Evolutionary conservation across 495 filamentous ascomycete species (phyloP), one percentile per base, ranked within the genome.

Genomic region (Glutinoglossum americanum): DNA sequence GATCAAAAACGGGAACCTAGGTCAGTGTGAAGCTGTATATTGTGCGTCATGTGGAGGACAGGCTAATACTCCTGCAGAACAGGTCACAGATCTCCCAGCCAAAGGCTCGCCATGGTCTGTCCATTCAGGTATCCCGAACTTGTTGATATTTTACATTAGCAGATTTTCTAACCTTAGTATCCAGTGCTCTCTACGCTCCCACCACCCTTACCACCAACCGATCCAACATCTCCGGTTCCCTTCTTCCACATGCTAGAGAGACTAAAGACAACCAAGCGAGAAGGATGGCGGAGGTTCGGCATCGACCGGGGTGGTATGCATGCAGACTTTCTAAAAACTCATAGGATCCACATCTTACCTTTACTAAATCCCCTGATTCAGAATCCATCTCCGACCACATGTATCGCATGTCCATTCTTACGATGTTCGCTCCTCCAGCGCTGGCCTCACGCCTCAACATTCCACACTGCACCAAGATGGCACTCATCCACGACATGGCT

Each of bases 401-500:
- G 92, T 97, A 98, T 70, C 87, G 92, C 65, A 98, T 98, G 92
- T 87, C 89, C 53, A 80, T 98, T 64, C 86, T 97, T 71, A 86
- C 85, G 35, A 85, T 98, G 80, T 76, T 97, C 55, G 89, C 87
- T n/a, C 93, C 92, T 19, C 71, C 82, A 0, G 73, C 86, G 15
- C 77, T 94, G 11, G 72, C 81, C 10, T 65, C 76, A 11, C 72
- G 71, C 30, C 68, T 98, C 62, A 80, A 97, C 67, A 76, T 94
- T 60, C 72, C 78, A 2, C 82, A 80, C 61, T 96, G 92, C 74
- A 88, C 85, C 63, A 83, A 85, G 69, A 90, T 98, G 85, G 88
- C 87, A 15, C 74, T 98, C 37, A 72, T 97, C 45, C 92, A 98
- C 72, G 92, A 98, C 70, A 95, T 98, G 90, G 92, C 93, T 10